Base-by-base conservation (phyloP, 208 protist species). In the Leishmania turanica region DNA sequence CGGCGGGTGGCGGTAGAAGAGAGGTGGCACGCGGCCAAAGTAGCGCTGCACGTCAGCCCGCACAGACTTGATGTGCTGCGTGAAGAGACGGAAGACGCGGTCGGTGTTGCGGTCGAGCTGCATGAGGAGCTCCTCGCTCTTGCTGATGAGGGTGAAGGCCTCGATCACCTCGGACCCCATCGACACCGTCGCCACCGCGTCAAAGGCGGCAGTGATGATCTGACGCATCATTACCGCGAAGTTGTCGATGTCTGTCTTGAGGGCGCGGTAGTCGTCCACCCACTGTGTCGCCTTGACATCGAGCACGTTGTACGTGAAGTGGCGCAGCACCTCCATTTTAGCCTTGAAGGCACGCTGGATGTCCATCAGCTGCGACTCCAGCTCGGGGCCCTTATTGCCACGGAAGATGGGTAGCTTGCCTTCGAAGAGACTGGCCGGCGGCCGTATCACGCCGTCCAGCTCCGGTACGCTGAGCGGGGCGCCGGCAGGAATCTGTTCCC, bases 241-340 rank as follows among this genome's bases (percentile, higher is more conserved):
- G 85, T 99, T 99, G 83, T 99, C 99, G 58, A 99, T 91, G 80
- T 98, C 97, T 45, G 91, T 91, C 90, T 99, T 99, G 86, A 99
- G 97, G 15, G 91, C 85, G 75, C 96, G 96, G 92, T 98, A 99
- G 88, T 99, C 98, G 85, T 99, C 98, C 62, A 99, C 96, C 98
- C 98, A 99, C 76, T 93, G 84, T 42, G 98, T 99, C 15, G 96
- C 92, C 89, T 99, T 99, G 54, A 99, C 98, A 82, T 99, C 98
- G 66, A 99, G 93, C 78, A 99, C 98, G 85, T 98, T 91, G 84
- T 99, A 99, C 53, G 97, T 90, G 60, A 99, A 89, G 73, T 92
- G 84, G 19, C 93, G 92, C 49, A 99, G 91, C 75, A 91, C 84
- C 70, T 95, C 90, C 87, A 99, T 97, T 88, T 98, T 97, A 15